A percentile compares a stretch with the other conserved stretches of the same genome.
These are phyloP conservation scores for Maudiozyma humilis DNA, from an alignment of 1,139 yeast genomes.

Conservation along the genomic window DNA sequence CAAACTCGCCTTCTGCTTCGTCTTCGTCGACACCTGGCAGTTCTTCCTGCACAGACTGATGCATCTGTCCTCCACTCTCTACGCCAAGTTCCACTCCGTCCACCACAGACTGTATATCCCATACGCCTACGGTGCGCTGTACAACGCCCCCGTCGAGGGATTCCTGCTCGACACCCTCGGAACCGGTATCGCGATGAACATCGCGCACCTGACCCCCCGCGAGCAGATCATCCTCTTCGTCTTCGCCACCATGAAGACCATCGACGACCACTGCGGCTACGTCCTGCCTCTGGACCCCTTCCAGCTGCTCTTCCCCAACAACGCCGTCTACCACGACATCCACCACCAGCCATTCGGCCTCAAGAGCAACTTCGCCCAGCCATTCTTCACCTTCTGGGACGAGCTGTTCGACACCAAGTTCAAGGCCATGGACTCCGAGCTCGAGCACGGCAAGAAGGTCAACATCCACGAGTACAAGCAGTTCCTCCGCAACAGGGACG, in stretches of 20 bases:
- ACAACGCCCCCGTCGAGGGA: constrained; percentile 91
- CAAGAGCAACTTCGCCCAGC: constrained; percentile 91
- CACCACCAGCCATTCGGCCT: constrained; percentile 96
- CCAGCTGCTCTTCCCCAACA: constrained; percentile 85
- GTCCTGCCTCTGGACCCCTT: constrained; percentile 84
- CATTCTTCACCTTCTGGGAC: constrained; percentile 95
- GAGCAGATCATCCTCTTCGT: constrained; percentile 69
- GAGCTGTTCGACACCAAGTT: constrained; percentile 60
- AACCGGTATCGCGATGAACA: constrained; percentile 70
- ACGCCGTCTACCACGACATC: constrained; percentile 91
- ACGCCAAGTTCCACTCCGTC: constrained; percentile 79
- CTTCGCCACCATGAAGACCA: constrained; percentile 90
- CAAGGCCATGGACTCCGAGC: constrained; percentile 32
- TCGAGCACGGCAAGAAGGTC: constrained; percentile 31
- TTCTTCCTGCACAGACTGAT: constrained; percentile 78
- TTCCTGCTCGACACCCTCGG: constrained; percentile 86
- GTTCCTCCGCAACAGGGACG: constrained; percentile 44
- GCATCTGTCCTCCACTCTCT: constrained; percentile 74
- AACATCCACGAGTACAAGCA: constrained; percentile 53
- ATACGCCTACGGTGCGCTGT: constrained; percentile 91
- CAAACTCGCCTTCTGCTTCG: constrained; percentile 54
- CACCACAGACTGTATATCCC: constrained; percentile 94
- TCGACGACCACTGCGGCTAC: constrained; percentile 97
- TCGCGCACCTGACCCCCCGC: constrained; percentile 60
- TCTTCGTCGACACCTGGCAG: constrained; percentile 90